These are phyloP conservation scores for Mycena albidolilacea DNA, from an alignment of 768 basidiomycete genomes.

Conservation along the genomic window DNA sequence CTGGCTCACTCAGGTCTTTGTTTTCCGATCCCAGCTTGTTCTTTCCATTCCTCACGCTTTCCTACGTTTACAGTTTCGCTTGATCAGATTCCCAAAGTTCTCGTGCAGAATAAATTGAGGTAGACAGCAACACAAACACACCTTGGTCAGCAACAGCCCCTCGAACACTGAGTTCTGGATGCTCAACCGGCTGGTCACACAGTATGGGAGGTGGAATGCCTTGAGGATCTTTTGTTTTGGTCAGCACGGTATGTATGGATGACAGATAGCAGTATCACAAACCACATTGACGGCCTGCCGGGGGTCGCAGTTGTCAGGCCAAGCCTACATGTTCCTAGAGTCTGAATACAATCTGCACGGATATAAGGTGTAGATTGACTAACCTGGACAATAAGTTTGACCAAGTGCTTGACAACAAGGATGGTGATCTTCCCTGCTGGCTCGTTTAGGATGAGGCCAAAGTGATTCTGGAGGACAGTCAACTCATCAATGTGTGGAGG, in stretches of 20 bases:
- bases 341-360: neutral
- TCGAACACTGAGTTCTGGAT: constrained; percentile 76
- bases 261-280: constrained; percentile 23
- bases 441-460: constrained; percentile 79
- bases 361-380: constrained; percentile 12
- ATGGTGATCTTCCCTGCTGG: constrained; percentile 82
- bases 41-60: constrained; percentile 67
- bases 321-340: constrained; percentile 52
- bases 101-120: too few species aligned
- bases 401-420: constrained; percentile 73
- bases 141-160: constrained; percentile 70
- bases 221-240: constrained; percentile 60
- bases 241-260: neutral
- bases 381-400: constrained; percentile 70
- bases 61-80: constrained; percentile 51
- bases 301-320: constrained; percentile 62
- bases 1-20: constrained; percentile 52
- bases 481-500: constrained; percentile 7
- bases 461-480: constrained; percentile 68
- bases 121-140: constrained; percentile 39
- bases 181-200: constrained; percentile 64
- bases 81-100: too few species aligned
- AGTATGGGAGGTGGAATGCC: constrained; percentile 82
- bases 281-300: constrained; percentile 63
- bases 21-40: constrained; percentile 72